These are phyloP conservation scores for Saururus chinensis DNA, from an alignment of 164 flowering plant species.

Conservation along the genomic window DNA sequence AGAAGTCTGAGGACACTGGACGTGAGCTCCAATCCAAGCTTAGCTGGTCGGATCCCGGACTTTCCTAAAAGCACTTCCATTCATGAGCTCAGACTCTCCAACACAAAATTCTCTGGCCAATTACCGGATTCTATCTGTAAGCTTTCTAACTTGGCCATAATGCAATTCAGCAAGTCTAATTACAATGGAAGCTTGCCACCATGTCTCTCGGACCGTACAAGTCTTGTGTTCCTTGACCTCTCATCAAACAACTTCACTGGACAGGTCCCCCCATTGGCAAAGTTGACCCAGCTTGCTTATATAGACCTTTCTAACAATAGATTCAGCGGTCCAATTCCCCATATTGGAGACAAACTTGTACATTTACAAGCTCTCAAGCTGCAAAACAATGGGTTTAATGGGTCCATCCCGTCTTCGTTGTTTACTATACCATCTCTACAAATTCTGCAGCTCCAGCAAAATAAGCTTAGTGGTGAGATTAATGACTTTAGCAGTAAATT, in stretches of 20 bases:
- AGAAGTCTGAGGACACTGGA: constrained; percentile 17
- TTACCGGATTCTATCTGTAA: constrained; percentile 28
- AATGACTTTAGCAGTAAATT: constrained; percentile 5
- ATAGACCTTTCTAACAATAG: constrained; percentile 35
- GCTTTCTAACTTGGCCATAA: constrained; percentile 16
- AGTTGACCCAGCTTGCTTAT: constrained; percentile 19
- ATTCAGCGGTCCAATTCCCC: constrained; percentile 30
- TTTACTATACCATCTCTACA: constrained; percentile 27
- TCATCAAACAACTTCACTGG: constrained; percentile 10
- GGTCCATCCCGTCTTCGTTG: constrained; percentile 28
- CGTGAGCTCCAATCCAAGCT: constrained; percentile 12
- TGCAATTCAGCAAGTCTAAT: constrained; percentile 18
- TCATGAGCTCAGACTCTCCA: constrained; percentile 11
- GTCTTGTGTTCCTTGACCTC: constrained; percentile 29
- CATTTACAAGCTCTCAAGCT: constrained; percentile 21
- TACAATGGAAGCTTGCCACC: constrained; percentile 31
- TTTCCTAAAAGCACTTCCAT: constrained; percentile 16
- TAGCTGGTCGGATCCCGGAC: constrained; percentile 24
- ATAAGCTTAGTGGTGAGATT: constrained; percentile 22
- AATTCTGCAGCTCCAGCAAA: constrained; percentile 18
- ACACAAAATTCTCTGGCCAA: constrained; percentile 22
- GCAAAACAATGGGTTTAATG: constrained; percentile 24
- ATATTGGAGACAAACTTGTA: constrained; percentile 14
- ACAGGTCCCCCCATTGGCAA: constrained; percentile 13
- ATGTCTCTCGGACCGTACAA: constrained; percentile 14